Base-by-base conservation (phyloP, 352 stramenopile genomes). In the Phytophthora megakarya region DNA sequence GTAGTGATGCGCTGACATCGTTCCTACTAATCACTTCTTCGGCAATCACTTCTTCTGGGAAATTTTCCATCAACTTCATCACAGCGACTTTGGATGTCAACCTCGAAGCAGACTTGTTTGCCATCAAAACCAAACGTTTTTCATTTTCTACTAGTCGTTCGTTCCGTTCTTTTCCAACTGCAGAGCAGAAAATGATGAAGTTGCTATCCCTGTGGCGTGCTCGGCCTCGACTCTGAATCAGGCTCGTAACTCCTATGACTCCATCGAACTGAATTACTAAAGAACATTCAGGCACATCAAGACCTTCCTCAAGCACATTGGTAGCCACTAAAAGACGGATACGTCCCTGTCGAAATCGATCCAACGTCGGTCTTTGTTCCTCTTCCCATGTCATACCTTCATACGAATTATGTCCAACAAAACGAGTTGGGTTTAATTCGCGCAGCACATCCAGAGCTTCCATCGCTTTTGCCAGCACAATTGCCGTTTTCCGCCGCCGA, bases 381-480 rank as follows among this genome's bases (percentile, higher is more conserved):
- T 89, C 70, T 59, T 94, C 81, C 81, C 83, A 92, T 2, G 67
- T 83, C 85, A 94, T 94, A 10, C 85, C 83, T 64, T 92, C 81
- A 48, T 82, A 94, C 1, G 79, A 89, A 43, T 90, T 91, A 51
- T 94, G 85, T 3, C 85, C 85, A 22, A 94, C 79, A 65, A 94
- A 92, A 11, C 68, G 70, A 11, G 85, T 92, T 10, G 85, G 85
- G 42, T 90, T 94, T 1, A 94, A 55, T 21, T 71, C 62, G 7
- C 70, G 61, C 15, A 94, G 48, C 19, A 76, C 52, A 6, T 84
- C 72, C 13, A 92, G 44, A n/a, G 69, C 60, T 46, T 81, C 80
- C 80, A 92, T 90, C 1, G 78, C 75, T 48, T 81, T 86, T 3
- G 81, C 83, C 2, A 94, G 72, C 42, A 78, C 46, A 57, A 89